phyloP scores from a whole-genome alignment of 345 rosid genomes.

The Citrus hindsii region DNA sequence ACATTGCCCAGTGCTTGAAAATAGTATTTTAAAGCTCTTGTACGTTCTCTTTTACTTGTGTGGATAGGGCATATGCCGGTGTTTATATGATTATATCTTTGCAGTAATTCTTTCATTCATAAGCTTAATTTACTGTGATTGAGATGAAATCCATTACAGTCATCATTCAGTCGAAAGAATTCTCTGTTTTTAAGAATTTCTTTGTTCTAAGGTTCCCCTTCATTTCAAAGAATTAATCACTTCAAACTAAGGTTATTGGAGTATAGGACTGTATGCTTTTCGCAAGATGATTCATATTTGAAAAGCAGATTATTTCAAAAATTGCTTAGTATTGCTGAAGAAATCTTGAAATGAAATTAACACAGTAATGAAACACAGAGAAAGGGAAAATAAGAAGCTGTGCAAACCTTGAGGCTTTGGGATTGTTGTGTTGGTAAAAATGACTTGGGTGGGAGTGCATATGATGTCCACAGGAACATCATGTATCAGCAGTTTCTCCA shows the following conservation, averaged over 20 bases:
- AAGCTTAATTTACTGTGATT: not conserved
- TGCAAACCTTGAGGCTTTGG: slow-evolving; percentile 83
- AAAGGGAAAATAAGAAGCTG: not conserved
- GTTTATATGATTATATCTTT: not conserved
- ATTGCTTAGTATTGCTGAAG: not conserved
- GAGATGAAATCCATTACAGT: not conserved
- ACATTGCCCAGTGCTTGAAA: not conserved
- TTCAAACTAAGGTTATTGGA: too few relatives aligned
- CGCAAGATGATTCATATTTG: not conserved
- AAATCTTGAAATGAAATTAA: not conserved
- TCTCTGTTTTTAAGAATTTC: not conserved
- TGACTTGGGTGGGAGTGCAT: slow-evolving; percentile 80
- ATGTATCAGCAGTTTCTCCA: slow-evolving; percentile 73
- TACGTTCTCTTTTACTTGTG: not conserved
- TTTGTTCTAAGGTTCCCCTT: too few relatives aligned
- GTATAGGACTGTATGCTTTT: not conserved
- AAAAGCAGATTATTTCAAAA: not conserved
- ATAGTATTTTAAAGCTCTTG: not conserved
- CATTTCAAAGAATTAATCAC: too few relatives aligned
- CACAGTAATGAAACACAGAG: not conserved
- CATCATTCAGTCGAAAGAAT: not conserved
- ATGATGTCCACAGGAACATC: slow-evolving; percentile 93
- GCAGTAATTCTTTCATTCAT: not conserved
- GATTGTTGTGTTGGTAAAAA: slow-evolving; percentile 57
- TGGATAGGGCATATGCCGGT: not conserved